A percentile compares a stretch with the other conserved stretches of the same genome.
These are phyloP conservation scores for Pythium vanterpoolii DNA, from an alignment of 352 stramenopile species.

Conservation along the genomic window DNA sequence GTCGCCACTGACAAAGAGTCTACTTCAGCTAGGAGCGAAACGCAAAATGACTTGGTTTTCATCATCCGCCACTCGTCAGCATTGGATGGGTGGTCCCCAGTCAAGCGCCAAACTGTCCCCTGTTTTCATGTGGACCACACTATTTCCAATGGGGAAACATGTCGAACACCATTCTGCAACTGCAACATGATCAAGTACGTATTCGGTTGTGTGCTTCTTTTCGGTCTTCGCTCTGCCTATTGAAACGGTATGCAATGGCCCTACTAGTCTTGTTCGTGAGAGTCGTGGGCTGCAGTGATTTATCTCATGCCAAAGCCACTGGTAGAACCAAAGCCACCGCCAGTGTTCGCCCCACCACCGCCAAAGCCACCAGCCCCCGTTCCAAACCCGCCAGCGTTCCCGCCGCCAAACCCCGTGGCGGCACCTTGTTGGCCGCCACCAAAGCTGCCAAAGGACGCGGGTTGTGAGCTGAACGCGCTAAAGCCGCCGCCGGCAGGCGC, in stretches of 20 bases:
- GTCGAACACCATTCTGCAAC: not conserved
- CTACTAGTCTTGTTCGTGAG: not conserved
- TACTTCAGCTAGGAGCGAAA: not conserved
- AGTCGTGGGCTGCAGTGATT: not conserved
- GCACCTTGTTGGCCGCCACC: slow-evolving; percentile 7
- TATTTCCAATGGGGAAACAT: not conserved
- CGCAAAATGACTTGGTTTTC: not conserved
- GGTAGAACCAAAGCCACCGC: slow-evolving; percentile 10
- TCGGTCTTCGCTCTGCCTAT: not conserved
- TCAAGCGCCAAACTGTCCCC: not conserved
- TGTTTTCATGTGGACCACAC: not conserved
- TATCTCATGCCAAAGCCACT: slow-evolving; percentile 10
- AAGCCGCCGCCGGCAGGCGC: slow-evolving; percentile 32
- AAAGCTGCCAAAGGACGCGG: slow-evolving; percentile 21
- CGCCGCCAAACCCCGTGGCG: slow-evolving; percentile 11
- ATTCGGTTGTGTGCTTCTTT: too few species aligned
- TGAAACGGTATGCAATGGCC: not conserved
- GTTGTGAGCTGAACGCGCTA: slow-evolving; percentile 24
- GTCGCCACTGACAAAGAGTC: too few species aligned
- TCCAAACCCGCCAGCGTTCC: slow-evolving; percentile 25
- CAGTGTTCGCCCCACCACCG: not conserved
- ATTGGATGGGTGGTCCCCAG: not conserved
- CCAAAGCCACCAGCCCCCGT: slow-evolving; percentile 24
- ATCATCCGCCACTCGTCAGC: not conserved
- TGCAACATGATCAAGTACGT: too few species aligned